phyloP scores from a whole-genome alignment of 495 filamentous ascomycete genomes.

The Patellaria atrata region DNA sequence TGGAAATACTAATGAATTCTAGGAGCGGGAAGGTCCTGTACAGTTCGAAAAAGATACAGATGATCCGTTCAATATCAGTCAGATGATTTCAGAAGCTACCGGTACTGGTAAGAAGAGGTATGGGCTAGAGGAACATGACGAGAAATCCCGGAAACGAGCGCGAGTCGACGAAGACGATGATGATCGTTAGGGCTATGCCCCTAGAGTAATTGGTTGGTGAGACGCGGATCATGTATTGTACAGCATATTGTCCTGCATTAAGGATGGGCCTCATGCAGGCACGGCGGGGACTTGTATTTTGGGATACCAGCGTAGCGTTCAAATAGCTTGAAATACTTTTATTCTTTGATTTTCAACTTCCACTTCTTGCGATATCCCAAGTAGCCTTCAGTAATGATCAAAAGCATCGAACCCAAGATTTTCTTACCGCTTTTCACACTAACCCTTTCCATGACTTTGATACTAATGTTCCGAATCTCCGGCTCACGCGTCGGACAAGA shows the following conservation, averaged over 20 bases:
- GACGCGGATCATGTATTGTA: no score
- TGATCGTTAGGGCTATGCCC: conserved; percentile 5
- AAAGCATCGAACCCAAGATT: no score
- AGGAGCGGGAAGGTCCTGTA: conserved; percentile 81
- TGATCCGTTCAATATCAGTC: conserved; percentile 87
- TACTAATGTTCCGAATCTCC: no score
- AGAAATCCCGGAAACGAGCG: conserved; percentile 51
- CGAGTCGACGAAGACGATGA: conserved; percentile 61
- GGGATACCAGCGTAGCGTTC: no score
- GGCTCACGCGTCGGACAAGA: no score
- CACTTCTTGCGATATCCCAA: background rate
- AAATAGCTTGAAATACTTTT: no score
- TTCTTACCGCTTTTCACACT: no score
- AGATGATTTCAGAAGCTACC: conserved; percentile 73
- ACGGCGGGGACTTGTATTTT: no score
- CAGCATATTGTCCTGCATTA: no score
- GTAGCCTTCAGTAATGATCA: background rate
- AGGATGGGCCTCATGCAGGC: no score
- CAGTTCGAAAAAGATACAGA: conserved; percentile 86
- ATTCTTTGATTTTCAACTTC: background rate
- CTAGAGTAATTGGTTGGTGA: no score
- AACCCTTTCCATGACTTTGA: no score
- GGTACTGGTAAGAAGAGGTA: conserved; percentile 56
- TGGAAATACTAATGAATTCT: conserved; percentile 17
- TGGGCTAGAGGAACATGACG: conserved; percentile 71